Conservation (phyloP, 805 yeast genomes). For the Pichia californica region DNA sequence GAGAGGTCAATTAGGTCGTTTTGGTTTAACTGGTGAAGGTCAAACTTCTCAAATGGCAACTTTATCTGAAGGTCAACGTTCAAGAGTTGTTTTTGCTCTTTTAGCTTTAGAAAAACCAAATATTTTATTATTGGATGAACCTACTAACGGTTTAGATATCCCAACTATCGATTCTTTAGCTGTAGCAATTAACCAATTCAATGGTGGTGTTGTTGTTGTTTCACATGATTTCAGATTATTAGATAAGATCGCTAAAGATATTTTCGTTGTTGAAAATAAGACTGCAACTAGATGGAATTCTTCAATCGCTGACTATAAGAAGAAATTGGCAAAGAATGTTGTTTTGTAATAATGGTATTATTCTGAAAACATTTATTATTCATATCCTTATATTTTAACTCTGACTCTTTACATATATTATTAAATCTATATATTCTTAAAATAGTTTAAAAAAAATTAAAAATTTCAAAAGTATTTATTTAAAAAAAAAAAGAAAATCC, state of each 20-base stretch:
- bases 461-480: too few species aligned
- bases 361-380: neutral
- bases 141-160: conserved; percentile 98
- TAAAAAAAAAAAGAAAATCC: too few species aligned
- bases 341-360: conserved; percentile 42
- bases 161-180: conserved; percentile 98
- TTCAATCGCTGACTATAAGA: conserved; percentile 83
- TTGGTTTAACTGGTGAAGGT: conserved; percentile 97
- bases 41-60: conserved; percentile 99
- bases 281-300: conserved; percentile 98
- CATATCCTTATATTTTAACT: too few species aligned
- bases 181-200: conserved; percentile 87
- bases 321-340: conserved; percentile 86
- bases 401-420: too few species aligned
- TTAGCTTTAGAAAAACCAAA: conserved; percentile 94
- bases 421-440: too few species aligned
- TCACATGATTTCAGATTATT: conserved; percentile 98
- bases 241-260: conserved; percentile 96
- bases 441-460: too few species aligned
- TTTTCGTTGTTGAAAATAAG: conserved; percentile 91
- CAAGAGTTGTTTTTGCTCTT: conserved; percentile 95
- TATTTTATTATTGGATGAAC: conserved; percentile 93
- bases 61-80: conserved; percentile 97
- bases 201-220: conserved; percentile 98
- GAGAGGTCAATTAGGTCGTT: conserved; percentile 97